Evolutionary conservation across 1,284 basidiomycete genomes (phyloP).

Genomic region (Pyrrhoderma noxium): DNA sequence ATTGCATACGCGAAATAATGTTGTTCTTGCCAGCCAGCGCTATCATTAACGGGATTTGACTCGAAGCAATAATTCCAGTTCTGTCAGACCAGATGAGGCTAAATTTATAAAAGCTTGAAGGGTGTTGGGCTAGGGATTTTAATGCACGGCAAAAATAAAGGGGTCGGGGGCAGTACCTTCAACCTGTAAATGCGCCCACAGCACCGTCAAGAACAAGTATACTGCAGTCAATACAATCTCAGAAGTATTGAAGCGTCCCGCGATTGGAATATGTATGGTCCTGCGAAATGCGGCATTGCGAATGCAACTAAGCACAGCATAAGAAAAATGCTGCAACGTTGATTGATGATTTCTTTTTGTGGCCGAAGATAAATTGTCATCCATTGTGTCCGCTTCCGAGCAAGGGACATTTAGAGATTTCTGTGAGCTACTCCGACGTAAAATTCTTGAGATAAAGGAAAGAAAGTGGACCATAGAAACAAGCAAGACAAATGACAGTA

Average conservation of each 20-base stretch:
- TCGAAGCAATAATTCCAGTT: slow-evolving; percentile 33
- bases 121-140: background rate
- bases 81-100: slow-evolving; percentile 22
- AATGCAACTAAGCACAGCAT: background rate
- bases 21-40: slow-evolving; percentile 43
- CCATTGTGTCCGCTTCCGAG: no score
- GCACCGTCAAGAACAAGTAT: background rate
- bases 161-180: background rate
- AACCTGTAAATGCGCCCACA: background rate
- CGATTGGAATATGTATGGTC: background rate
- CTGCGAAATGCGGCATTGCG: background rate
- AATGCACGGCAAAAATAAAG: no score
- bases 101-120: background rate
- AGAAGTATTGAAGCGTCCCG: background rate
- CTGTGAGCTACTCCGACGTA: no score
- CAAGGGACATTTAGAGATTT: no score
- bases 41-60: slow-evolving; percentile 37
- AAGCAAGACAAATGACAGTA: no score
- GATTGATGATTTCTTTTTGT: no score
- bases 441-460: no score
- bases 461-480: background rate
- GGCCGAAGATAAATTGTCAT: no score
- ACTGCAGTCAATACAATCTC: background rate
- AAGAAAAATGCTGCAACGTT: no score
- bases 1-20: slow-evolving; percentile 31